Evolutionary conservation across 140 eudicot genomes (phyloP), one percentile per base, ranked within the genome.

Genomic region (Anethum foeniculum): DNA sequence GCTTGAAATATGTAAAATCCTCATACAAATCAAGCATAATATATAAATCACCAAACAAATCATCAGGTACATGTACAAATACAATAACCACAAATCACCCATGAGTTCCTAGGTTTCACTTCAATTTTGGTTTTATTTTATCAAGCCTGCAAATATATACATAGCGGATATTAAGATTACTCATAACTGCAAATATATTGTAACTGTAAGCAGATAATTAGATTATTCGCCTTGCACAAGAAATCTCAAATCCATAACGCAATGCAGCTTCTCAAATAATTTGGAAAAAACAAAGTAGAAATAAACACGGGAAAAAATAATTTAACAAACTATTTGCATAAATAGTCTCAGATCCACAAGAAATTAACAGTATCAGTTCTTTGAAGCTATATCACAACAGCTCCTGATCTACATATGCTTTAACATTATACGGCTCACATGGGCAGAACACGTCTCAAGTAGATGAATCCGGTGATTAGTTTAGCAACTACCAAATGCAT

Each of bases 1-100:
- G 49, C 49, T 46, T 46, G 13, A 46, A 46, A 46, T 9, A 7
- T 46, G 49, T 9, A 9, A 46, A 46, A 93, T 89, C 82, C 86
- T 56, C 4, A 21, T n/a, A 16, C 28, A 58, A 58, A 19, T 19
- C 34, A 43, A 43, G 7, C 7, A 43, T 6, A 43, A 43, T 6
- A 43, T 43, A 43, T 43, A 43, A 43, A 43, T 43, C 47, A 43
- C 47, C 47, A 7, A 43, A 43, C 7, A 43, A 43, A 43, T 43
- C 47, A 43, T 43, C 47, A 43, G 47, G 47, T 43, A 43, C 9
- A 6, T 6, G 47, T 6, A 43, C 11, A 25, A 34, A 7, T 64
- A 25, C 38, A 34, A 34, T 34, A 34, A 34, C 38, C 38, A 34
- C 38, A 1, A 34, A 34, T 34, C 38, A 34, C 3, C 38, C 38